phyloP scores from a whole-genome alignment of 345 rosid species.

The Dipteronia sinensis region DNA sequence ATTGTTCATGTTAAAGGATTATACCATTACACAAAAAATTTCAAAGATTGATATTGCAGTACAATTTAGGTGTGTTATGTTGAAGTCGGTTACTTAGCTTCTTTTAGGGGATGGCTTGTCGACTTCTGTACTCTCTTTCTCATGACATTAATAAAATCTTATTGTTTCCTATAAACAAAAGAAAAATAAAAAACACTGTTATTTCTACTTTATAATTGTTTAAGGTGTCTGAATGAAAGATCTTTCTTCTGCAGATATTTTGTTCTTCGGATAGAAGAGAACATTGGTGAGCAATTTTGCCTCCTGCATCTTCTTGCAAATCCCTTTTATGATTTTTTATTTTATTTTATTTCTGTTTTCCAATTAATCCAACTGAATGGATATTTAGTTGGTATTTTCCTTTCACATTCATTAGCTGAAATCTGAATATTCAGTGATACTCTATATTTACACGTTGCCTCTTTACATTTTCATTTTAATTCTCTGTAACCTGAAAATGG shows the following conservation, averaged over 20 bases:
- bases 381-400: background rate
- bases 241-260: conserved; percentile 80
- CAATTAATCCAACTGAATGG: background rate
- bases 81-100: background rate
- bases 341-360: background rate
- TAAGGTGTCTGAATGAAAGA: conserved; percentile 18
- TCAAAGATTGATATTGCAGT: conserved; percentile 17
- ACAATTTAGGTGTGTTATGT: background rate
- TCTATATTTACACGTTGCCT: background rate
- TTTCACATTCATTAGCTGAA: background rate
- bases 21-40: background rate
- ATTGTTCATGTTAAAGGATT: background rate
- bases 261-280: conserved; percentile 97
- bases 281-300: conserved; percentile 63
- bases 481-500: conserved; percentile 3
- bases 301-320: conserved; percentile 12
- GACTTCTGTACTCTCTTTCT: background rate
- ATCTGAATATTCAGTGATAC: background rate
- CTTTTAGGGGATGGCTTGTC: background rate
- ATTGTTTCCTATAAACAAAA: background rate
- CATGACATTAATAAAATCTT: background rate
- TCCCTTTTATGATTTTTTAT: background rate
- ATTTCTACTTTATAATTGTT: background rate
- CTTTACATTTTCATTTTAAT: background rate
- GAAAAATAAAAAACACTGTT: background rate